Conservation (phyloP, 2,329 filamentous ascomycete genomes). For the Arthrobotrys megalospora region DNA sequence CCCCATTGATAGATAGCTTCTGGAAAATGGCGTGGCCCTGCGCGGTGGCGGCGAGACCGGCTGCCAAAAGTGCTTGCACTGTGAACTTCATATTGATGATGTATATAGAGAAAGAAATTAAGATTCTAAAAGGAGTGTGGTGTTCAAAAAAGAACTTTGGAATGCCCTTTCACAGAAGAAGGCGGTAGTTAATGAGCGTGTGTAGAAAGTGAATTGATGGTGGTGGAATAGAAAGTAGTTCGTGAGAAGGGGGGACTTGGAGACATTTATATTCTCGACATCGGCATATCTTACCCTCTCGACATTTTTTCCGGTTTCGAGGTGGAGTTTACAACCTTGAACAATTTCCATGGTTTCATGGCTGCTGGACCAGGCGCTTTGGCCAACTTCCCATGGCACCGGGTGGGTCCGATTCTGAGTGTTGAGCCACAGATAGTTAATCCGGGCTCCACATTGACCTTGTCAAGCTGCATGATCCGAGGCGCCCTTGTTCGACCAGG, state of each 20-base stretch:
- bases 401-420: conserved; percentile 38
- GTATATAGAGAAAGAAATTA: conserved; percentile 56
- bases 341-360: conserved; percentile 50
- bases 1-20: conserved; percentile 70
- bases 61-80: conserved; percentile 60
- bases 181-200: conserved; percentile 45
- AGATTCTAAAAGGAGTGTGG: conserved; percentile 61
- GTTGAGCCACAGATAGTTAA: conserved; percentile 54
- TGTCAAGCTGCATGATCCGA: conserved; percentile 46
- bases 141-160: conserved; percentile 48
- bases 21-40: conserved; percentile 70
- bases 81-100: conserved; percentile 58
- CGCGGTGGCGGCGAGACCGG: conserved; percentile 64
- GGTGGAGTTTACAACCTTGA: conserved; percentile 29
- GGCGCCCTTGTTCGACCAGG: conserved; percentile 25
- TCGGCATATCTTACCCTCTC: conserved; percentile 37
- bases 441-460: conserved; percentile 45
- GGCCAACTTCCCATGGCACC: conserved; percentile 37
- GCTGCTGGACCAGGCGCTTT: conserved; percentile 44
- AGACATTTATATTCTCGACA: conserved; percentile 33
- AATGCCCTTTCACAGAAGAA: conserved; percentile 55
- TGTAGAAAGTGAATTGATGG: conserved; percentile 13
- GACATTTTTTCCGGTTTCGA: conserved; percentile 33
- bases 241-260: not conserved
- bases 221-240: conserved; percentile 10